phyloP scores from a whole-genome alignment of 805 yeast genomes.

The Grigorovia transvaalensis region DNA sequence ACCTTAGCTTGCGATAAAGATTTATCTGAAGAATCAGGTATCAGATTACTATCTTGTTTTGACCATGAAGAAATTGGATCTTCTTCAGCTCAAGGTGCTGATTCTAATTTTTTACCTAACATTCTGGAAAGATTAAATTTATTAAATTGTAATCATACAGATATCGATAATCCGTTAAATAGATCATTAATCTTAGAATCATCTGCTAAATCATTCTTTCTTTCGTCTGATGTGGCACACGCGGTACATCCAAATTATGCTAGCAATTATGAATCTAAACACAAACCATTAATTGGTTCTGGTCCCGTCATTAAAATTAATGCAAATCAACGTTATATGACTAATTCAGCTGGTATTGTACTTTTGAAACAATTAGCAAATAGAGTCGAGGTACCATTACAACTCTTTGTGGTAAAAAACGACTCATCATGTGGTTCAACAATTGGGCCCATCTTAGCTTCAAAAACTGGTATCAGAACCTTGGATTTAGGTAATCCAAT shows the following conservation, averaged over 20 bases:
- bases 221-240: slow-evolving; percentile 95
- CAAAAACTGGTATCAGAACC: slow-evolving; percentile 78
- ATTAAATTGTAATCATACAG: slow-evolving; percentile 32
- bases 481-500: slow-evolving; percentile 88
- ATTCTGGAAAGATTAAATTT: slow-evolving; percentile 57
- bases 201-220: slow-evolving; percentile 68
- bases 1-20: slow-evolving; percentile 35
- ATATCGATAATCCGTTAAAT: slow-evolving; percentile 20
- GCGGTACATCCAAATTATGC: slow-evolving; percentile 92
- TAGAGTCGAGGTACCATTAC: slow-evolving; percentile 65
- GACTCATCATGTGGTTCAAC: slow-evolving; percentile 95
- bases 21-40: slow-evolving; percentile 41
- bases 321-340: slow-evolving; percentile 92
- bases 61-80: slow-evolving; percentile 98
- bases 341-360: slow-evolving; percentile 84
- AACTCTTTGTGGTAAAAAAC: slow-evolving; percentile 84
- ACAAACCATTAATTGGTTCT: slow-evolving; percentile 68
- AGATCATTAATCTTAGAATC: slow-evolving; percentile 40
- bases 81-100: slow-evolving; percentile 91
- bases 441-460: slow-evolving; percentile 87
- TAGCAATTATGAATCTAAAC: slow-evolving; percentile 62
- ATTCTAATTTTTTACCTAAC: slow-evolving; percentile 80
- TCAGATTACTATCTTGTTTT: slow-evolving; percentile 70
- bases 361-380: slow-evolving; percentile 64
- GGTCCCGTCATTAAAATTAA: slow-evolving; percentile 93